Evolutionary conservation across 2,329 filamentous ascomycete species (phyloP).

Genomic region (Xylariaceae sp.): DNA sequence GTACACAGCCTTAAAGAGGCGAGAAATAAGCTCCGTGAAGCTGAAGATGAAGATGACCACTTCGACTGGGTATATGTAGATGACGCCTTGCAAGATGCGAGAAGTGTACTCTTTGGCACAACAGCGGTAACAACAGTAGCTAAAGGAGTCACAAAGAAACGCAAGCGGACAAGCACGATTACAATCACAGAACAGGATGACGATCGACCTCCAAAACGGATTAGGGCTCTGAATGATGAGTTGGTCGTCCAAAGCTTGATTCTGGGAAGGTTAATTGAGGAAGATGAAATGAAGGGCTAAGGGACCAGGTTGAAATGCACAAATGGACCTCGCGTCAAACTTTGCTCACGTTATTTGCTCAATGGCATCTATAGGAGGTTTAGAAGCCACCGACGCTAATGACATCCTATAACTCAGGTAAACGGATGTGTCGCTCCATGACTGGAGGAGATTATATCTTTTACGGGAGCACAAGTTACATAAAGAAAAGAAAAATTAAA

Average conservation of each 20-base stretch:
- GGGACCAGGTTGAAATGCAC: too few relatives aligned
- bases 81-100: constrained; percentile 51
- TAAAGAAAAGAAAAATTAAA: too few relatives aligned
- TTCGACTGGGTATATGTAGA: constrained; percentile 83
- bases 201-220: constrained; percentile 42
- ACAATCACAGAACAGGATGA: constrained; percentile 25
- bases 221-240: constrained; percentile 75
- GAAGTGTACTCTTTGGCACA: constrained; percentile 44
- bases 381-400: too few relatives aligned
- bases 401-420: too few relatives aligned
- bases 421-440: too few relatives aligned
- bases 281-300: constrained; percentile 46
- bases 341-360: too few relatives aligned
- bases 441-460: too few relatives aligned
- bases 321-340: too few relatives aligned
- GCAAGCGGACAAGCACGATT: constrained; percentile 42
- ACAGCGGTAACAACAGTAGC: constrained; percentile 17
- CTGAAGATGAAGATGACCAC: constrained; percentile 41
- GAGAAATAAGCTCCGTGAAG: constrained; percentile 50
- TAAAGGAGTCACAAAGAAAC: constrained; percentile 38
- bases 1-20: constrained; percentile 66
- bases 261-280: constrained; percentile 70
- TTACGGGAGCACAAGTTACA: too few relatives aligned
- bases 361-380: too few relatives aligned
- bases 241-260: constrained; percentile 91